phyloP scores from a whole-genome alignment of 2,329 filamentous ascomycete species.

The Mycosphaerella sp. region DNA sequence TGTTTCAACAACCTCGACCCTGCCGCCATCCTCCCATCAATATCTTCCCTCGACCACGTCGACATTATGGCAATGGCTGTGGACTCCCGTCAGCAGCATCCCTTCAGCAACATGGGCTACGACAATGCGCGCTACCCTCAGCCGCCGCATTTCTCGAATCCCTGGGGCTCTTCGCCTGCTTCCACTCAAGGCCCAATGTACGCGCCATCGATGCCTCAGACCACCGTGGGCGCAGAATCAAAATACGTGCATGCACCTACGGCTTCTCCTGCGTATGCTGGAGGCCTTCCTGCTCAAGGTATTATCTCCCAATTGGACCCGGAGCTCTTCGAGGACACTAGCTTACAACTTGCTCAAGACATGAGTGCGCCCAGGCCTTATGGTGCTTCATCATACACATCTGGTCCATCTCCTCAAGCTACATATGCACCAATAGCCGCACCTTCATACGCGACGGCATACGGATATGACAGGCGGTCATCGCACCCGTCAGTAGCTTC shows the following conservation, averaged over 20 bases:
- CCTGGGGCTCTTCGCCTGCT: conserved; percentile 64
- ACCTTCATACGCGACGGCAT: conserved; percentile 62
- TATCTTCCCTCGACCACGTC: conserved; percentile 5
- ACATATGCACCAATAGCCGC: conserved; percentile 62
- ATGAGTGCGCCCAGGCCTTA: conserved; percentile 63
- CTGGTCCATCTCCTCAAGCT: conserved; percentile 62
- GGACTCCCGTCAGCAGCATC: conserved; percentile 64
- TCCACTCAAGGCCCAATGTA: conserved; percentile 55
- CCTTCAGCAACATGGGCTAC: conserved; percentile 74
- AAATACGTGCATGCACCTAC: conserved; percentile 30
- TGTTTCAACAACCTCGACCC: conserved; percentile 19
- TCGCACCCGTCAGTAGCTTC: conserved; percentile 76
- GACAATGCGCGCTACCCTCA: conserved; percentile 67
- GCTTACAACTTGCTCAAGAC: conserved; percentile 68
- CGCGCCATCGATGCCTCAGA: conserved; percentile 59
- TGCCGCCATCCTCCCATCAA: conserved; percentile 22
- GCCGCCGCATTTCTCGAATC: conserved; percentile 78
- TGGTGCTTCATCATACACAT: conserved; percentile 64
- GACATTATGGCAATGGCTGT: conserved; percentile 83
- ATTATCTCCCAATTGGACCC: conserved; percentile 56
- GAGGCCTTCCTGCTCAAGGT: conserved; percentile 59
- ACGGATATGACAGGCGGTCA: conserved; percentile 61
- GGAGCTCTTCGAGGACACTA: conserved; percentile 54
- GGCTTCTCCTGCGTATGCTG: conserved; percentile 48
- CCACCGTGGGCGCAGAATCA: conserved; percentile 50